These are phyloP conservation scores for Fusarium verrucosum DNA, from an alignment of 2,329 filamentous ascomycete species.

Conservation along the genomic window DNA sequence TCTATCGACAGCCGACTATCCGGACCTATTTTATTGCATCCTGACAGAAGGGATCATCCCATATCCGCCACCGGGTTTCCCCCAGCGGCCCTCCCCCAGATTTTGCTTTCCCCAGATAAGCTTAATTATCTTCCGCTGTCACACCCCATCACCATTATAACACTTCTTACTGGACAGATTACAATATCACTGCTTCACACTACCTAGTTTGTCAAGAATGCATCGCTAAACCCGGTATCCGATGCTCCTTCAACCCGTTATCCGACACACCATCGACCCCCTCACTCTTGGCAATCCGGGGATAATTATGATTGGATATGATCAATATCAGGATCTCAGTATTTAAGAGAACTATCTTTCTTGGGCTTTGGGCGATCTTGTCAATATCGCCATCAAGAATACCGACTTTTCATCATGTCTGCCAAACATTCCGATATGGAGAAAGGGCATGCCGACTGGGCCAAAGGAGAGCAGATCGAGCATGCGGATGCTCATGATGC, in stretches of 20 bases:
- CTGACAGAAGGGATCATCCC: background rate
- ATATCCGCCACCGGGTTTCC: constrained; percentile 1
- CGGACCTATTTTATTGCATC: background rate
- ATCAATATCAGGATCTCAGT: background rate
- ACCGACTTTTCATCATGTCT: background rate
- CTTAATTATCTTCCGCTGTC: background rate
- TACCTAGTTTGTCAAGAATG: background rate
- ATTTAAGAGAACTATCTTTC: background rate
- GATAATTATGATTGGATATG: background rate
- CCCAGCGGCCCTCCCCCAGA: constrained; percentile 3
- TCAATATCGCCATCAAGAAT: background rate
- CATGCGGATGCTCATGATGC: constrained; percentile 8
- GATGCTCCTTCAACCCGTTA: background rate
- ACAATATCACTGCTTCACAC: background rate
- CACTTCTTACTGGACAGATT: background rate
- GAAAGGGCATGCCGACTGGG: background rate
- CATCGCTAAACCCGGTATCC: constrained; percentile 15
- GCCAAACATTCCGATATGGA: constrained; percentile 7
- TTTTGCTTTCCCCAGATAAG: background rate
- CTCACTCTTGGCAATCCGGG: constrained; percentile 21
- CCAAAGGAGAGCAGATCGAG: background rate
- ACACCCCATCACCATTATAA: background rate
- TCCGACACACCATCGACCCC: constrained; percentile 12
- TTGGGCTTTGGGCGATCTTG: background rate
- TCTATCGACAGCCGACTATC: background rate